Percentiles rank a stretch among this genome's conserved stretches.
phyloP scores from a whole-genome alignment of 768 basidiomycete genomes.

The Porpolomopsis calyptriformis region DNA sequence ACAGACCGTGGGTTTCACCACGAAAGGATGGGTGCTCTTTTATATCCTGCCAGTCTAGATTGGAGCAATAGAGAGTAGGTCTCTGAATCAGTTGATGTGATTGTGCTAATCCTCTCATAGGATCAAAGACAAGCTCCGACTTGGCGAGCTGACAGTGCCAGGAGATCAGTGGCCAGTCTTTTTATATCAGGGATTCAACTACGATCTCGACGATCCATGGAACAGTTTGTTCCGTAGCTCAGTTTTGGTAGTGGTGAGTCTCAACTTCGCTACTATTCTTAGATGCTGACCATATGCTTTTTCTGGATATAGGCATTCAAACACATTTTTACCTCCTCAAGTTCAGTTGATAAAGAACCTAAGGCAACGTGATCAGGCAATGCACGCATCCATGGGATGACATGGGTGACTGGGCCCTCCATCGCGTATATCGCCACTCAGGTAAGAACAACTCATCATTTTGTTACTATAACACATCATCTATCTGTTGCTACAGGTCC shows the following conservation, averaged over 20 bases:
- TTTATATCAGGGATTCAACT: neutral
- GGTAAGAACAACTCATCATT: no score
- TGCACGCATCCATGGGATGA: slow-evolving; percentile 6
- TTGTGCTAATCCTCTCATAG: neutral
- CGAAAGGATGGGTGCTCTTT: slow-evolving; percentile 1
- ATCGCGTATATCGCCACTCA: slow-evolving; percentile 6
- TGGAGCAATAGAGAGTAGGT: slow-evolving; percentile 5
- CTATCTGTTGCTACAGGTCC: slow-evolving; percentile 5
- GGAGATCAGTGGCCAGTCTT: slow-evolving; percentile 5
- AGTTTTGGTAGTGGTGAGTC: slow-evolving; percentile 1
- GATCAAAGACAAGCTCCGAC: neutral
- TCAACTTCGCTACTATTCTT: neutral
- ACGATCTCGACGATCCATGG: slow-evolving; percentile 2
- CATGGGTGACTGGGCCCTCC: neutral
- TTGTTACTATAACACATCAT: neutral
- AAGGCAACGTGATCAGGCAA: slow-evolving; percentile 19
- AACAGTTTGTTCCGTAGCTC: slow-evolving; percentile 2
- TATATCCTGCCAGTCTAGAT: neutral
- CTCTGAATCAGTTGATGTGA: neutral
- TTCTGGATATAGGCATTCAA: neutral
- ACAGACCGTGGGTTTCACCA: slow-evolving; percentile 9
- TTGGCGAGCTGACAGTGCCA: neutral
- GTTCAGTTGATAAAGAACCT: slow-evolving; percentile 18
- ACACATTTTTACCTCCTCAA: slow-evolving; percentile 12
- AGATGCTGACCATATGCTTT: neutral